Conservation (phyloP, 1,284 basidiomycete species). For the Ceratobasidium theobromae region DNA sequence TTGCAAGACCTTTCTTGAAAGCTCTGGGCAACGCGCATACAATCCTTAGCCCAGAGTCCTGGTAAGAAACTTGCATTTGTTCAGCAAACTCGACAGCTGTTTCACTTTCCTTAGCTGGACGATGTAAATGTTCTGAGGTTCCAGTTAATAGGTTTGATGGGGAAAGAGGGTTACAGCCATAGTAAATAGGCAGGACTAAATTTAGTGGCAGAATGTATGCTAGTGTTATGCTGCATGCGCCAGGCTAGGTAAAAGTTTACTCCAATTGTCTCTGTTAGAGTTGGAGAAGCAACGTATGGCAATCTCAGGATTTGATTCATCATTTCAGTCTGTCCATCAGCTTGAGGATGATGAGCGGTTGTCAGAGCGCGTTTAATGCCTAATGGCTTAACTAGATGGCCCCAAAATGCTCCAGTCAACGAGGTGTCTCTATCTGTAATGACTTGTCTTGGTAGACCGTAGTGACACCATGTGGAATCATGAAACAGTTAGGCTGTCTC, state of each 20-base stretch:
- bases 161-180: conserved; percentile 36
- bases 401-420: conserved; percentile 41
- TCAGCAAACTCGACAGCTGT: conserved; percentile 36
- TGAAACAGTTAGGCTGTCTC: conserved; percentile 32
- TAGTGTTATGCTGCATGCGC: conserved; percentile 40
- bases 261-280: conserved; percentile 37
- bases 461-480: conserved; percentile 35
- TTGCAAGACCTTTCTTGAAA: conserved; percentile 37
- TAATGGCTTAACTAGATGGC: conserved; percentile 34
- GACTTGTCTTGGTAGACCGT: conserved; percentile 39
- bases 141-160: not conserved
- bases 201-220: conserved; percentile 35
- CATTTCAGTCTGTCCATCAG: conserved; percentile 45
- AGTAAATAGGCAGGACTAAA: conserved; percentile 37
- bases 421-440: conserved; percentile 41
- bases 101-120: conserved; percentile 15
- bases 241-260: conserved; percentile 35
- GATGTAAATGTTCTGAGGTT: not conserved
- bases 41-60: conserved; percentile 36
- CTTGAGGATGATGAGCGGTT: conserved; percentile 42
- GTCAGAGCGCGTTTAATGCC: conserved; percentile 39
- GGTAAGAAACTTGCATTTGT: conserved; percentile 38
- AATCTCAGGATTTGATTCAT: conserved; percentile 37
- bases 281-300: conserved; percentile 32
- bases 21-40: conserved; percentile 35